Percentiles rank a stretch among this genome's conserved stretches.
phyloP scores from a whole-genome alignment of 306 rosid genomes.

The Acacia crassicarpa region DNA sequence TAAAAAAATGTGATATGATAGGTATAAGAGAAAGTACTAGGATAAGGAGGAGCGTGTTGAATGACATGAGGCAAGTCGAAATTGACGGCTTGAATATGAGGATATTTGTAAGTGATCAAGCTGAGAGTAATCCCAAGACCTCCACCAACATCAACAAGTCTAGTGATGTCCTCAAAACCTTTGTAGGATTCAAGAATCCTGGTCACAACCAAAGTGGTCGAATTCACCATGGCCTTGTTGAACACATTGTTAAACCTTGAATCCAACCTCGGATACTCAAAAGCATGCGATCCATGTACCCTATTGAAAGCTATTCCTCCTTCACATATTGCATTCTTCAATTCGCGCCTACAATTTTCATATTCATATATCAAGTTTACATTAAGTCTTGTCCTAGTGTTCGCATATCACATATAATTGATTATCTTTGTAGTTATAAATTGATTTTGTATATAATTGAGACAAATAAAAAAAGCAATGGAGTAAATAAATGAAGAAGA shows the following conservation, averaged over 20 bases:
- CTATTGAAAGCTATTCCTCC: constrained; percentile 38
- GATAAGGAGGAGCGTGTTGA: not conserved
- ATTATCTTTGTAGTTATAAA: not conserved
- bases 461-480: too few relatives aligned
- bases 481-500: too few relatives aligned
- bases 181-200: constrained; percentile 32
- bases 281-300: constrained; percentile 28
- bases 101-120: constrained; percentile 41
- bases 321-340: constrained; percentile 34
- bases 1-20: too few relatives aligned
- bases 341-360: constrained; percentile 19
- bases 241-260: constrained; percentile 29
- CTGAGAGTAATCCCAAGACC: constrained; percentile 39
- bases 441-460: too few relatives aligned
- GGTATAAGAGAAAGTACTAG: constrained; percentile 12
- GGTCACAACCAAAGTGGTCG: constrained; percentile 22
- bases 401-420: not conserved
- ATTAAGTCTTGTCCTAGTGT: not conserved
- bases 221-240: constrained; percentile 43
- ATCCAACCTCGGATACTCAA: constrained; percentile 26
- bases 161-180: constrained; percentile 31
- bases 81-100: constrained; percentile 27
- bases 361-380: not conserved
- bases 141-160: constrained; percentile 51
- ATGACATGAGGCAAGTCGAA: not conserved